These are phyloP conservation scores for Chernovozyma aurita DNA, from an alignment of 1,139 yeast species.

Conservation along the genomic window DNA sequence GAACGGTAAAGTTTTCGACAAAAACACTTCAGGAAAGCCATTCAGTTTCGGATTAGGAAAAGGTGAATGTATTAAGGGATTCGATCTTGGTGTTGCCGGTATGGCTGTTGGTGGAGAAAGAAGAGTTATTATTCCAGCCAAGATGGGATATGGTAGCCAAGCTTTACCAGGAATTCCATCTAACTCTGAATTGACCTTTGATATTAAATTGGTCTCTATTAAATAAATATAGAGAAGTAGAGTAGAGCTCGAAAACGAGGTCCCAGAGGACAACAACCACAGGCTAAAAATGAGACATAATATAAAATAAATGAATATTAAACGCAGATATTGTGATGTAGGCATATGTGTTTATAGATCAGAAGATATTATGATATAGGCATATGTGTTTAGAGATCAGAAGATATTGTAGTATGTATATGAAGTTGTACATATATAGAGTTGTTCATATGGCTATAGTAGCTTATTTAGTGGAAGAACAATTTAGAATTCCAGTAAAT, in stretches of 20 bases:
- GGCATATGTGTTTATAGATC: too few species aligned
- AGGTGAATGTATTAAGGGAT: slow-evolving; percentile 98
- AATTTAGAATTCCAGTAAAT: too few species aligned
- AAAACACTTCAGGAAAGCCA: slow-evolving; percentile 96
- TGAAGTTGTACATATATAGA: too few species aligned
- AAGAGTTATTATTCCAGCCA: slow-evolving; percentile 92
- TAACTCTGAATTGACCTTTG: slow-evolving; percentile 92
- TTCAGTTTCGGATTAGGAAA: slow-evolving; percentile 86
- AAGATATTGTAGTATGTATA: too few species aligned
- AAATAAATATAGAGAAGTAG: slow-evolving; percentile 50
- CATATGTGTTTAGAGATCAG: too few species aligned
- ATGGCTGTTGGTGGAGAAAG: slow-evolving; percentile 99
- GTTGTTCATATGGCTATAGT: too few species aligned
- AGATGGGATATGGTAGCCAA: slow-evolving; percentile 94
- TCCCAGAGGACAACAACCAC: too few species aligned
- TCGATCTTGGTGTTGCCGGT: slow-evolving; percentile 98
- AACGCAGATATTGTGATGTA: too few species aligned
- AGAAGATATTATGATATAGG: too few species aligned
- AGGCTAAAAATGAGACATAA: too few species aligned
- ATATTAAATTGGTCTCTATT: slow-evolving; percentile 87
- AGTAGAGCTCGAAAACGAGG: too few species aligned
- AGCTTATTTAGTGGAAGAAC: too few species aligned
- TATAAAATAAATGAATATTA: not conserved
- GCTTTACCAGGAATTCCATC: slow-evolving; percentile 96
- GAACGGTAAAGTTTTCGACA: slow-evolving; percentile 95